A percentile compares a stretch with the other conserved stretches of the same genome.
These are phyloP conservation scores for Coemansia sp. DNA, from an alignment of 192 early-diverging fungal species.

Conservation along the genomic window DNA sequence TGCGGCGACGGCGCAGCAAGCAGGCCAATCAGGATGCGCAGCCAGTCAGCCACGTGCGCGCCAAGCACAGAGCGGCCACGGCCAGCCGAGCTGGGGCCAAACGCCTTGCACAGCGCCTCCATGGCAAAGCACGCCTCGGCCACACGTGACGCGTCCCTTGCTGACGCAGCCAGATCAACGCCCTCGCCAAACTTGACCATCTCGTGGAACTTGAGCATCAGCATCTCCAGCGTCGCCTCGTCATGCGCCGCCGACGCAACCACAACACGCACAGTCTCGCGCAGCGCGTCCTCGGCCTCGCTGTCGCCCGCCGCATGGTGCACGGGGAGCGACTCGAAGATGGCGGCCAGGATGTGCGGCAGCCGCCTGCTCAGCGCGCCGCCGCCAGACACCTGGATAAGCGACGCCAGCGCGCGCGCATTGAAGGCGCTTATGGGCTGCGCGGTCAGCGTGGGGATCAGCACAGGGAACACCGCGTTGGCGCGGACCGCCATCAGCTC, in stretches of 20 bases:
- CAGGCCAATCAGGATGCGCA: constrained; percentile 74
- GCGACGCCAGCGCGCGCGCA: constrained; percentile 83
- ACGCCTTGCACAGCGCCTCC: constrained; percentile 42
- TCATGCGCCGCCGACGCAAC: constrained; percentile 73
- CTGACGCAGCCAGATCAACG: constrained; percentile 16
- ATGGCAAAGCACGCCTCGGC: constrained; percentile 51
- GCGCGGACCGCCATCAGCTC: constrained; percentile 98
- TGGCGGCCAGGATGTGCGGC: constrained; percentile 74
- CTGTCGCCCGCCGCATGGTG: constrained; percentile 60
- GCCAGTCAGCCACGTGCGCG: constrained; percentile 78
- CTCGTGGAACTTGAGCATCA: constrained; percentile 82
- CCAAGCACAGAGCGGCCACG: constrained; percentile 55
- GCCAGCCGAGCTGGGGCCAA: constrained; percentile 38
- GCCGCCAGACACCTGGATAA: constrained; percentile 89
- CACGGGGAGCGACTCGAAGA: constrained; percentile 77
- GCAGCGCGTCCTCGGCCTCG: constrained; percentile 66
- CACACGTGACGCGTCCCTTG: constrained; percentile 33
- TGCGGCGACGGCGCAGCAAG: constrained; percentile 62
- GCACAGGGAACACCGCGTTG: constrained; percentile 96
- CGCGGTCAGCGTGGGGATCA: constrained; percentile 92
- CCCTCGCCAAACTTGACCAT: constrained; percentile 61
- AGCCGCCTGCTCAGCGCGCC: constrained; percentile 75
- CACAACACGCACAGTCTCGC: constrained; percentile 73
- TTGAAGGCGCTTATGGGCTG: constrained; percentile 90
- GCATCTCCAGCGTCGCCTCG: constrained; percentile 76